phyloP scores from a whole-genome alignment of 257 asterid species.

The Capsicum pubescens region DNA sequence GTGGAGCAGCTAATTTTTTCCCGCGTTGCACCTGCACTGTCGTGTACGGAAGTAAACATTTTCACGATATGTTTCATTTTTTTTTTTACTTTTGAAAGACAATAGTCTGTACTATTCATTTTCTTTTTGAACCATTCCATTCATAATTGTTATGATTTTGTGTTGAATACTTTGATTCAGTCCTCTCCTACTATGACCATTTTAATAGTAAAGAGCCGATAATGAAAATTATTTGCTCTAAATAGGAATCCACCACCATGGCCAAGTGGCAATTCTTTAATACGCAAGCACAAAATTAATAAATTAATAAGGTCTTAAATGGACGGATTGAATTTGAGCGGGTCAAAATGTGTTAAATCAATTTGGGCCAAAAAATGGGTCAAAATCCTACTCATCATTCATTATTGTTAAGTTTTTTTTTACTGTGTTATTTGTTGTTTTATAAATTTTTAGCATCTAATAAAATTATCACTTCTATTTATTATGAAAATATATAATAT shows the following conservation, averaged over 20 bases:
- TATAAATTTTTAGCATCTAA: no score
- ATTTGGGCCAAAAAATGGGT: no score
- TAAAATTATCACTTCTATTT: no score
- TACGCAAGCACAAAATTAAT: neutral
- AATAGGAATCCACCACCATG: neutral
- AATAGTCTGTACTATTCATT: neutral
- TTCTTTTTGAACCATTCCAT: neutral
- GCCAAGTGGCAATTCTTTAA: slow-evolving; percentile 15
- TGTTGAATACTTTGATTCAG: neutral
- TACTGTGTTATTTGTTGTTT: no score
- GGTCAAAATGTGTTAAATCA: no score
- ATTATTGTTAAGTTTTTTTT: no score
- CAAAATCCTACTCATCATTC: no score
- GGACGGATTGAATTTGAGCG: no score
- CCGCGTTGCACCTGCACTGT: neutral
- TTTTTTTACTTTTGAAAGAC: neutral
- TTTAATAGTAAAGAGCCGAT: neutral
- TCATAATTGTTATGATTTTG: neutral
- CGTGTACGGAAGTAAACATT: neutral
- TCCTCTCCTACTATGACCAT: neutral
- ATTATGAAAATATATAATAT: no score
- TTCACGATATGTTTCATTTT: neutral
- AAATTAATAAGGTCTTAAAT: neutral
- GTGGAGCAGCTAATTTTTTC: neutral
- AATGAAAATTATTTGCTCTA: neutral